Conservation (phyloP, 179 eudicot genomes). For the Silene coronaria region DNA sequence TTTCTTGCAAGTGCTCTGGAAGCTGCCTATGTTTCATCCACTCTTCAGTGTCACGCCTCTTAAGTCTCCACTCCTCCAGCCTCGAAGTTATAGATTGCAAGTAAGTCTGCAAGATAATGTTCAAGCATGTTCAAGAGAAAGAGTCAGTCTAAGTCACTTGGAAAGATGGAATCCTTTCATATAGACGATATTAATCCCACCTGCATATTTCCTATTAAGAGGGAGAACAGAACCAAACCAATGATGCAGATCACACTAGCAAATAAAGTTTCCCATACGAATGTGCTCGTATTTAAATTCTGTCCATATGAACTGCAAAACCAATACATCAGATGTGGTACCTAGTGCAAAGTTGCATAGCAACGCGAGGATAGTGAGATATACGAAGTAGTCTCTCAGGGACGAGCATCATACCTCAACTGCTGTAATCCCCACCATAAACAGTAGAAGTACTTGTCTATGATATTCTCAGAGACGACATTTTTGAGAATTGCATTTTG, state of each 20-base stretch:
- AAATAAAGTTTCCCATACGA: conserved; percentile 55
- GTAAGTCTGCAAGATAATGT: conserved; percentile 46
- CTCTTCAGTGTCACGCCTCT: conserved; percentile 73
- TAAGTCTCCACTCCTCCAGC: conserved; percentile 89
- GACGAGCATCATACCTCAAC: conserved; percentile 44
- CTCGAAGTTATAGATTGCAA: conserved; percentile 71
- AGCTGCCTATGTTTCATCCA: conserved; percentile 89
- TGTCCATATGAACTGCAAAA: conserved; percentile 79
- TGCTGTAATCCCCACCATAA: conserved; percentile 88
- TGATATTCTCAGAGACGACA: conserved; percentile 44
- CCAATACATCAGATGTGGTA: neutral
- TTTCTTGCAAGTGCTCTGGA: conserved; percentile 50
- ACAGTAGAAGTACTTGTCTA: conserved; percentile 69
- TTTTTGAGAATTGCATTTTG: conserved; percentile 41
- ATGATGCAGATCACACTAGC: conserved; percentile 61
- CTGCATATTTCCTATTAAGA: conserved; percentile 84
- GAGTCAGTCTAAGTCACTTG: neutral
- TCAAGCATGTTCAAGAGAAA: conserved; percentile 5
- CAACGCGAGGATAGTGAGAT: neutral
- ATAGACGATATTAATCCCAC: conserved; percentile 27
- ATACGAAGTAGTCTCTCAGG: neutral
- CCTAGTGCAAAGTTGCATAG: neutral
- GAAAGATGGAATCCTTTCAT: neutral
- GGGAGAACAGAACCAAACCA: conserved; percentile 73
- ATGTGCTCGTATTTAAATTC: conserved; percentile 57